Conservation (phyloP, 106 monocot genomes). For the Xerophyta viscosa region DNA sequence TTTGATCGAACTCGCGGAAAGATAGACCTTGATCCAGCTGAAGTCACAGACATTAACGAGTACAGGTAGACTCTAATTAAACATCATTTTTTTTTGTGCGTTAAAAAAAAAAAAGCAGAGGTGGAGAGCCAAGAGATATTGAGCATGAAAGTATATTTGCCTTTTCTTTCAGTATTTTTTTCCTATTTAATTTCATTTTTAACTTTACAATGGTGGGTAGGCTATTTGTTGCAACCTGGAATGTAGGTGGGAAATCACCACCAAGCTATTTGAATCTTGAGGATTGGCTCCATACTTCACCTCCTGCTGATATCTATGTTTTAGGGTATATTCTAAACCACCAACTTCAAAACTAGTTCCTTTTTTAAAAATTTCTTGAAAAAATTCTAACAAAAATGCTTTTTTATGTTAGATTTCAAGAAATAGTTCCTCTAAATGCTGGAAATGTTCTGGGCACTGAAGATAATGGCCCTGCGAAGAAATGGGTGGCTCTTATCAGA, state of each 20-base stretch:
- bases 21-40: constrained; percentile 42
- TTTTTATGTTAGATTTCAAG: too few species aligned
- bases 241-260: constrained; percentile 77
- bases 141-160: too few species aligned
- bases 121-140: too few species aligned
- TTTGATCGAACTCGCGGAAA: constrained; percentile 30
- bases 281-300: constrained; percentile 73
- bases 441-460: constrained; percentile 78
- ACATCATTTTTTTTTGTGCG: neutral
- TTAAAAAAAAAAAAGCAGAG: too few species aligned
- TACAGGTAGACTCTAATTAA: constrained; percentile 46
- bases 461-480: constrained; percentile 69
- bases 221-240: constrained; percentile 67
- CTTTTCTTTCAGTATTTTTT: neutral
- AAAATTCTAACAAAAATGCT: too few species aligned
- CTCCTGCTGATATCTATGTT: constrained; percentile 74
- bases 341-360: too few species aligned
- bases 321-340: constrained; percentile 32
- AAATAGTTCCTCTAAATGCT: constrained; percentile 56
- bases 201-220: constrained; percentile 12
- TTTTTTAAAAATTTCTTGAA: too few species aligned
- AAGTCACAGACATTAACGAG: constrained; percentile 50
- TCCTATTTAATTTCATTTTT: neutral
- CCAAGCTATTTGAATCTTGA: constrained; percentile 57
- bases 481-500: constrained; percentile 68